Evolutionary conservation across 2,329 filamentous ascomycete genomes (phyloP), one percentile per base, ranked within the genome.

Genomic region (Stemphylium lycopersici): DNA sequence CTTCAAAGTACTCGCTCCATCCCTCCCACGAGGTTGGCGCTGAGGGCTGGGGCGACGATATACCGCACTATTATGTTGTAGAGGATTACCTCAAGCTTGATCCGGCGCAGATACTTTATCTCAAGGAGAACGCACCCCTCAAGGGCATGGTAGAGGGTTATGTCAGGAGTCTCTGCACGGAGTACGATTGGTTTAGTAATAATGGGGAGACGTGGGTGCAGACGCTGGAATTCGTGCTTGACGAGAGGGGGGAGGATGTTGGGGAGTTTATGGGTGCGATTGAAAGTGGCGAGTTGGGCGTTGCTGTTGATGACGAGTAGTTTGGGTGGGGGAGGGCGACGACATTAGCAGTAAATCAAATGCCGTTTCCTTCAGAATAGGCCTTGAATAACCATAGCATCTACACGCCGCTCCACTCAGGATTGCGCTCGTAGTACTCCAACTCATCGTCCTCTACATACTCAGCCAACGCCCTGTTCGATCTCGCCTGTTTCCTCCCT

Each of bases 201-300:
- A 87, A 87, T 55, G 85, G 85, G 1, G 83, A 87, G 71, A 86
- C 84, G 33, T 84, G 84, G 66, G 80, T 78, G 12, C 82, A 87
- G 74, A 87, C 85, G 26, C 63, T 87, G 41, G 79, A 80, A 47
- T 81, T 78, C 75, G 84, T 87, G 37, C 66, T 87, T 54, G 76
- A 74, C 48, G 81, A 86, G 69, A 70, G 85, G 7, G 83, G 83
- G 0, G 78, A 80, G 40, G 79, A 84, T 59, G 68, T 81, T 6
- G 75, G 75, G 31, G 80, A 79, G 39, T 68, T 97, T 86, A 69
- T 86, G 82, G 40, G 86, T 77, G 57, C 89, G 81, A 50, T 88
- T 85, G 70, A 87, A 84, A 68, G 89, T 80, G 55, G 96, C 78
- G 77, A 90, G 85, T 63, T 90, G 85, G 59, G 96, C 78, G 72